Evolutionary conservation across 106 monocot genomes (phyloP), one percentile per base, ranked within the genome.

Genomic region (Platanthera zijinensis): DNA sequence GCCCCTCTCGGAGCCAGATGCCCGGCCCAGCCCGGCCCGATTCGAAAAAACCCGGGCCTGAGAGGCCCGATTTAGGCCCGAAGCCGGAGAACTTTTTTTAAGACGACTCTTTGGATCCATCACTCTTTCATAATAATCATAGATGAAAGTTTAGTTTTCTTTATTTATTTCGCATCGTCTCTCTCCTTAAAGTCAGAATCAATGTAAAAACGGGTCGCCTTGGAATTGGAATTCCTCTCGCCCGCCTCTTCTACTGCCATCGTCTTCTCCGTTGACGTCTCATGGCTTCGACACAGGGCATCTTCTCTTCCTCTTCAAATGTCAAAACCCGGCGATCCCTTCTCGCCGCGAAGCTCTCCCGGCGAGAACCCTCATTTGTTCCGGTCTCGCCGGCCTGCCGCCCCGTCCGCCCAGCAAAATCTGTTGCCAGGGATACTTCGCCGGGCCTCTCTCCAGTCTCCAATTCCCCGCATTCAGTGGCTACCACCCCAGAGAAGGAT

Each of bases 401-500:
- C 61, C 47, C 52, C 49, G 62, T 50, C 75, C 77, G 18, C 25
- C 71, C 56, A 18, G 21, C 59, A 17, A 83, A 71, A 8, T 84
- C 89, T 50, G 79, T 89, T 72, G 80, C 85, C 19, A 77, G 80
- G 76, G 78, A 51, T 14, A 51, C 77, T 51, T 56, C 85, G 18
- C 49, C 85, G 8, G 81, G 80, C 64, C 75, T 90, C 66, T 82
- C 90, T 49, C 10, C 71, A 6, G 12, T 76, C 15, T 13, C 56
- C 14, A 8, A 39, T 13, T 12, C 75, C 48, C 46, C 82, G 2
- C 18, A 28, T 10, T 78, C 14, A 66, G 53, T 59, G 48, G 21
- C 57, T 21, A 32, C 30, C 4, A 6, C 81, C 8, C 52, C 84
- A 48, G 85, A 93, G 82, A 97, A 93, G 79, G 87, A 97, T 39